phyloP scores from a whole-genome alignment of 2,329 filamentous ascomycete genomes.

The Alternaria ethzedia region DNA sequence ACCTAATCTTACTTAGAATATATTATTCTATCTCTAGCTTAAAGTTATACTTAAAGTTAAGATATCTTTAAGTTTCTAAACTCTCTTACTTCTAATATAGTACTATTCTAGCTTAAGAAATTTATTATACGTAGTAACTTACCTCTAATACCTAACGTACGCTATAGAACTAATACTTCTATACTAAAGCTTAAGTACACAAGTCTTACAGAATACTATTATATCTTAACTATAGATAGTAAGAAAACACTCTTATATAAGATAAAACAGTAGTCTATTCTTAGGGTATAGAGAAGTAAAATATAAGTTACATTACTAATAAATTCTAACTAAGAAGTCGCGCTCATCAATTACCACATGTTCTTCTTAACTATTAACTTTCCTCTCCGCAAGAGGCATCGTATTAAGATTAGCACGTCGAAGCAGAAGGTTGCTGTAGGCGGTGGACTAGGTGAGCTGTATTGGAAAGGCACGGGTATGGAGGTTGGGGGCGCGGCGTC shows the following conservation, averaged over 20 bases:
- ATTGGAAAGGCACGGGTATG: not conserved
- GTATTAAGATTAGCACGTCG: not conserved
- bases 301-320: not conserved
- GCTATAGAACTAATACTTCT: too few species aligned
- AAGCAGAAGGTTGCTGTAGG: not conserved
- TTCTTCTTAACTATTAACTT: not conserved
- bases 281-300: not conserved
- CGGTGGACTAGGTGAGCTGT: not conserved
- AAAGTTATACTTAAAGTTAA: too few species aligned
- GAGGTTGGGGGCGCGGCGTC: not conserved
- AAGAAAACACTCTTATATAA: rapidly evolving
- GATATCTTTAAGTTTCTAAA: not conserved
- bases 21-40: too few species aligned
- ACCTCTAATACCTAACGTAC: not conserved
- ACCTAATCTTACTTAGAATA: too few species aligned
- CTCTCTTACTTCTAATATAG: not conserved
- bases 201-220: not conserved
- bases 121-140: not conserved
- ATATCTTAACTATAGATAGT: rapidly evolving
- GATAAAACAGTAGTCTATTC: not conserved
- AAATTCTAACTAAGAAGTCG: not conserved
- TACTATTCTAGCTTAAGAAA: not conserved
- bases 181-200: not conserved
- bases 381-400: not conserved
- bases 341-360: not conserved